Conservation (phyloP, 2,329 filamentous ascomycete species). For the Ascosphaera apis region DNA sequence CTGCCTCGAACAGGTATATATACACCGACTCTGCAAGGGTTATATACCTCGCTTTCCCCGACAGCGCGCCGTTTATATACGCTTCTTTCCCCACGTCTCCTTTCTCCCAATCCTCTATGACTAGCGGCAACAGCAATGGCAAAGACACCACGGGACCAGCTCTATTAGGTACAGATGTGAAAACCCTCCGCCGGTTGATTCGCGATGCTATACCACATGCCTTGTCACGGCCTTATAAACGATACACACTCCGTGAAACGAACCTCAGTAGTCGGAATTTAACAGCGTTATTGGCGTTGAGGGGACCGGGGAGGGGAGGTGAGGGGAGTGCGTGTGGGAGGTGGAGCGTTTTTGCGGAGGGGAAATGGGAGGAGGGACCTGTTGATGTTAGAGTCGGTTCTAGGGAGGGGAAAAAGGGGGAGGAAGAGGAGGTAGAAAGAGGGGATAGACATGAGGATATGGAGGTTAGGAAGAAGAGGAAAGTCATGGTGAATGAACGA, state of each 20-base stretch:
- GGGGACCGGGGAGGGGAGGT: constrained; percentile 47
- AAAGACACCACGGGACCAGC: neutral
- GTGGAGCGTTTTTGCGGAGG: constrained; percentile 60
- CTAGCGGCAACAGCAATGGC: neutral
- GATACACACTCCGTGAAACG: constrained; percentile 46
- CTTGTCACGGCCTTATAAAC: constrained; percentile 47
- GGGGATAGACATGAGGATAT: too few species aligned
- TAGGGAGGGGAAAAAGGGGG: too few species aligned
- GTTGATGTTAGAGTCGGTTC: too few species aligned
- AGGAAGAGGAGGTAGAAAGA: too few species aligned
- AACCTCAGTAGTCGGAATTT: constrained; percentile 50
- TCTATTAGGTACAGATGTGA: constrained; percentile 26
- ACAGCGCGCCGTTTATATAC: constrained; percentile 56
- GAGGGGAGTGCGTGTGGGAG: constrained; percentile 47
- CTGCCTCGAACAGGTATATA: constrained; percentile 16
- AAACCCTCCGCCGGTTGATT: constrained; percentile 45
- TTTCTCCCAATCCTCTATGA: constrained; percentile 18
- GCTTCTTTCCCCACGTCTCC: constrained; percentile 25
- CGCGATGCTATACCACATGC: constrained; percentile 64
- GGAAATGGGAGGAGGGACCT: too few species aligned
- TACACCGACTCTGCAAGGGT: constrained; percentile 41
- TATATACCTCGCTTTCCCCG: constrained; percentile 62
- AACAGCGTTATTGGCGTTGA: constrained; percentile 41
- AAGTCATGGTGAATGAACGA: constrained; percentile 38
- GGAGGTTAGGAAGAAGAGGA: constrained; percentile 32